Evolutionary conservation across 2,329 filamentous ascomycete species (phyloP).

Genomic region (Talaromyces rugulosus): DNA sequence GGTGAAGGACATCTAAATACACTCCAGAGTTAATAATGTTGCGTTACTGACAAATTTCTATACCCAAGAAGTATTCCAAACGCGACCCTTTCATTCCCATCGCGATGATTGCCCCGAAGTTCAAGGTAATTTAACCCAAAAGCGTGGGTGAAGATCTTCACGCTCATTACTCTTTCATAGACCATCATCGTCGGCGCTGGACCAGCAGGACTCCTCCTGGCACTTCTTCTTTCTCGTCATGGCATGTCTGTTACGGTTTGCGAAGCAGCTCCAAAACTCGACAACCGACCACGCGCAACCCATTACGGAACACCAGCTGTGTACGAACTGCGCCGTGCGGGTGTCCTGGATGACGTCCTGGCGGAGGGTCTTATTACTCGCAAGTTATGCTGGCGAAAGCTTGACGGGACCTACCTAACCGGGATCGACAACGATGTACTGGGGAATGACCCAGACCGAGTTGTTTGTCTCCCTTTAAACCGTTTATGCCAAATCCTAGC

Average conservation of each 20-base stretch:
- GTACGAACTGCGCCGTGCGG: neutral
- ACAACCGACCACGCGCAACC: neutral
- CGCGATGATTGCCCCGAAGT: too few relatives aligned
- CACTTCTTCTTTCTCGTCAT: neutral
- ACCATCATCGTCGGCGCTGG: neutral
- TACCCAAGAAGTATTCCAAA: too few relatives aligned
- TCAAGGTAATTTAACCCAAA: too few relatives aligned
- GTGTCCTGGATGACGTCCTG: neutral
- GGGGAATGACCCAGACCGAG: conserved; percentile 26
- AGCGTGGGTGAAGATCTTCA: too few relatives aligned
- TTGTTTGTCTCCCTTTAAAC: conserved; percentile 43
- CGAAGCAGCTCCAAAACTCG: neutral
- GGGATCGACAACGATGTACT: conserved; percentile 20
- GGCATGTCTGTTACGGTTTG: neutral
- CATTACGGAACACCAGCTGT: neutral
- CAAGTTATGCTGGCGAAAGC: conserved; percentile 43
- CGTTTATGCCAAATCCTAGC: conserved; percentile 40
- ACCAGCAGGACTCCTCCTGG: neutral
- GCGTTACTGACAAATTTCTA: too few relatives aligned
- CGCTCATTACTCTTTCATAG: too few relatives aligned
- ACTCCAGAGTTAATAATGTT: too few relatives aligned
- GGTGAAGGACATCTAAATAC: too few relatives aligned
- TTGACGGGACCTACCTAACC: conserved; percentile 29
- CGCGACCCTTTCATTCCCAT: too few relatives aligned
- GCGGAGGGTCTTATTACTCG: conserved; percentile 19